Conservation (phyloP, 768 basidiomycete genomes). For the Lentinula lateritia region DNA sequence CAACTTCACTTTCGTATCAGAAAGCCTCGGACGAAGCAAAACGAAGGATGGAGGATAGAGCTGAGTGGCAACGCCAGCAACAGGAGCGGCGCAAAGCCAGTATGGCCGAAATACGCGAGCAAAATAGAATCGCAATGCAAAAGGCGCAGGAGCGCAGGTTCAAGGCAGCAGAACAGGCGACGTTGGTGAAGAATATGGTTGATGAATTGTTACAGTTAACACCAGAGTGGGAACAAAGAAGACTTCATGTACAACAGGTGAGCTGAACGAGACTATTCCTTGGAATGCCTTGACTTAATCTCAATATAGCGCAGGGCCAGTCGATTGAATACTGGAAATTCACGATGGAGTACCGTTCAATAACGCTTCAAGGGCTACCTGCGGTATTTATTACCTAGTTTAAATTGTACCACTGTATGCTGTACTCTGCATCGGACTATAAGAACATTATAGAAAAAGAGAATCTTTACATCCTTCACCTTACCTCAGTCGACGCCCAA, state of each 20-base stretch:
- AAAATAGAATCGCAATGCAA: conserved; percentile 26
- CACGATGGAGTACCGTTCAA: not conserved
- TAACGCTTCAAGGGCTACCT: not conserved
- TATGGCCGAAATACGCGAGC: conserved; percentile 35
- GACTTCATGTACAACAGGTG: conserved; percentile 47
- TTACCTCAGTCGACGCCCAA: conserved; percentile 32
- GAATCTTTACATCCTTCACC: conserved; percentile 11
- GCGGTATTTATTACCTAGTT: not conserved
- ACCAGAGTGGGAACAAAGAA: conserved; percentile 60
- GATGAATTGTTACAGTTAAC: conserved; percentile 43
- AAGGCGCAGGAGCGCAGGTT: conserved; percentile 33
- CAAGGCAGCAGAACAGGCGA: conserved; percentile 31
- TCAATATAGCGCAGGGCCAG: not conserved
- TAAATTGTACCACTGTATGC: not conserved
- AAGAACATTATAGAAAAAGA: not conserved
- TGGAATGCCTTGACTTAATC: not conserved
- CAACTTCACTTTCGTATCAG: conserved; percentile 18
- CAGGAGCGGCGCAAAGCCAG: conserved; percentile 45
- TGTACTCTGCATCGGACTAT: not conserved
- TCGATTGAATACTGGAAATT: not conserved
- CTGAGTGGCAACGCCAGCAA: conserved; percentile 48
- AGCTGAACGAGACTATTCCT: conserved; percentile 9
- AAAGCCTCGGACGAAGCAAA: conserved; percentile 33
- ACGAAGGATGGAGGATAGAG: conserved; percentile 41
- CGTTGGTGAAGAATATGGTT: conserved; percentile 49